Evolutionary conservation across 164 flowering plant species (phyloP).

Genomic region (Magnolia kwangsiensis): DNA sequence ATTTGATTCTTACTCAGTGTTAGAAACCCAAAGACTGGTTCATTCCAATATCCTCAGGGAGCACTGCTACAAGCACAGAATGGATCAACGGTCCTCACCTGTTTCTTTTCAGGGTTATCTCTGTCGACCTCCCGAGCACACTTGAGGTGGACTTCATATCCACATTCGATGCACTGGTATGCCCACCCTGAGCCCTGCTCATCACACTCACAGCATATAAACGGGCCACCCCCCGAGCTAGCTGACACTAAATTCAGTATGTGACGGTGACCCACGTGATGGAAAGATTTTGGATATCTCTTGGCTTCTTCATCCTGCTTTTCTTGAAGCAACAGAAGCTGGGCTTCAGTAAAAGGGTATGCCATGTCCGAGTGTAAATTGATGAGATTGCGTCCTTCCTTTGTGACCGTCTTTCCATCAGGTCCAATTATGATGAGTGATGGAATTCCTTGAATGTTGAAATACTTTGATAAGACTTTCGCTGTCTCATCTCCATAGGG

Average conservation of each 20-base stretch:
- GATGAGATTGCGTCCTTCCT: conserved; percentile 56
- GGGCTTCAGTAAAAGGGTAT: conserved; percentile 63
- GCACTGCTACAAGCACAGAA: conserved; percentile 17
- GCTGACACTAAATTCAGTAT: conserved; percentile 62
- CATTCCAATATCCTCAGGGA: background rate
- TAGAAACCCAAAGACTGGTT: conserved; percentile 1
- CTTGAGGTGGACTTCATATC: conserved; percentile 77
- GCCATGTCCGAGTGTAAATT: conserved; percentile 66
- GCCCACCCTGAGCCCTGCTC: conserved; percentile 86
- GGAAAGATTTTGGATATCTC: conserved; percentile 38
- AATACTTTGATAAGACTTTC: conserved; percentile 44
- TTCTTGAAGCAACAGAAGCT: conserved; percentile 41
- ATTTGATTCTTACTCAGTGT: conserved; percentile 6
- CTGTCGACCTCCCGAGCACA: conserved; percentile 31
- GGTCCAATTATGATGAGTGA: conserved; percentile 66
- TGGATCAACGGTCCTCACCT: conserved; percentile 9
- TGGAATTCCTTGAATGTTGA: conserved; percentile 62
- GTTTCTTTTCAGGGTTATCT: conserved; percentile 10
- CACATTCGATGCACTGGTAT: conserved; percentile 79
- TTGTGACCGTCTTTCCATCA: conserved; percentile 72
- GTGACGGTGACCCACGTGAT: conserved; percentile 60
- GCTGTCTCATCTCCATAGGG: conserved; percentile 53
- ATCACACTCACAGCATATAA: conserved; percentile 76
- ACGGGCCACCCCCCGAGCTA: conserved; percentile 72
- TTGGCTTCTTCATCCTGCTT: conserved; percentile 68